A percentile compares a stretch with the other conserved stretches of the same genome.
phyloP scores from a whole-genome alignment of 306 rosid species.

The Potentilla sterilis region DNA sequence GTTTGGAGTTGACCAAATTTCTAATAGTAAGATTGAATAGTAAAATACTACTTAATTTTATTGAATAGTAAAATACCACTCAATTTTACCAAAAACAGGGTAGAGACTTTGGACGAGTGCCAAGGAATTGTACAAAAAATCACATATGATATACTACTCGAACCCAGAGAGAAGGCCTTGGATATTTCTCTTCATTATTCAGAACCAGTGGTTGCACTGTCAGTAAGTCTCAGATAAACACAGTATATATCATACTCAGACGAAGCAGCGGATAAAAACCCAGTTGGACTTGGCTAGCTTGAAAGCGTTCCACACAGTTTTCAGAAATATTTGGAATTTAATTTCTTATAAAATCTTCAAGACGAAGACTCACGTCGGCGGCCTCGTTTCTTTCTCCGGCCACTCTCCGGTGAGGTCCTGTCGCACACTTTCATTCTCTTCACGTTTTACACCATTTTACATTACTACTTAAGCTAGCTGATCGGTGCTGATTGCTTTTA shows the following conservation, averaged over 20 bases:
- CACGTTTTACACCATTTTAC: neutral
- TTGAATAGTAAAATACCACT: too few species aligned
- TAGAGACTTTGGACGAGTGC: too few species aligned
- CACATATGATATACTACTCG: too few species aligned
- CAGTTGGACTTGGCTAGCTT: neutral
- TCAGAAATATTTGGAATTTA: neutral
- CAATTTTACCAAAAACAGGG: too few species aligned
- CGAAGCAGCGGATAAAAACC: neutral
- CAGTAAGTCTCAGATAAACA: conserved; percentile 3
- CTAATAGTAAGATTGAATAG: too few species aligned
- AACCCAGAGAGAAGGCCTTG: too few species aligned
- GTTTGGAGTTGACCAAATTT: neutral
- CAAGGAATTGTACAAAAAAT: too few species aligned
- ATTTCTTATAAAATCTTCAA: neutral
- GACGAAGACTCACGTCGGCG: neutral
- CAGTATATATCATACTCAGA: neutral
- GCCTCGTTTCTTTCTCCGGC: conserved; percentile 16
- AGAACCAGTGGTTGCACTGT: neutral
- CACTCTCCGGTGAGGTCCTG: conserved; percentile 25
- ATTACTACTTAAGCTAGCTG: too few species aligned
- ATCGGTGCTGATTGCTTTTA: neutral
- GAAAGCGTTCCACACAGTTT: conserved; percentile 5
- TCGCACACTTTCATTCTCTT: neutral
- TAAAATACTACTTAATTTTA: too few species aligned
- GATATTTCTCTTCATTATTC: too few species aligned